A percentile compares a stretch with the other conserved stretches of the same genome.
phyloP scores from a whole-genome alignment of 73 alveolate species.

The Durusdinium trenchii region DNA sequence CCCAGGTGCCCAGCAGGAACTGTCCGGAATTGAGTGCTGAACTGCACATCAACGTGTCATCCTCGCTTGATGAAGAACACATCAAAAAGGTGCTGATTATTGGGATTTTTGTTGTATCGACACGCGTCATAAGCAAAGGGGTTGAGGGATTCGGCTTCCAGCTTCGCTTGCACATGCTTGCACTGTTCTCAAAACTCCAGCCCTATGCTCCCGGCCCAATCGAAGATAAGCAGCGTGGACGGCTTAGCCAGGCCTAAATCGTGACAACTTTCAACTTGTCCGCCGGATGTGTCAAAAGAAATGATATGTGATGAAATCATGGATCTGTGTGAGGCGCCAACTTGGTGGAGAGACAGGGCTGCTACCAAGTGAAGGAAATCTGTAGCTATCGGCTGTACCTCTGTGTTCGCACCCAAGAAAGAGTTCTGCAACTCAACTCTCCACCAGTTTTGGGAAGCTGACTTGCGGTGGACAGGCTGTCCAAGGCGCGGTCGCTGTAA shows the following conservation, averaged over 20 bases:
- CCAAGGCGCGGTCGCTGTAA: constrained; percentile 46
- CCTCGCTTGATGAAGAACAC: neutral
- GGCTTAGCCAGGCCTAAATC: constrained; percentile 27
- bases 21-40: constrained; percentile 39
- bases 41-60: constrained; percentile 89
- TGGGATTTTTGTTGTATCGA: neutral
- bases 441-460: too few relatives aligned
- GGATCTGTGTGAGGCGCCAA: neutral
- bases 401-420: neutral
- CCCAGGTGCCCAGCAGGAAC: neutral
- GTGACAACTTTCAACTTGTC: neutral
- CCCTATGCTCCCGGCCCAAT: constrained; percentile 53
- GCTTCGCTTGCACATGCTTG: neutral
- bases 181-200: neutral
- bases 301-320: neutral
- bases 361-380: constrained; percentile 38
- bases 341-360: constrained; percentile 56
- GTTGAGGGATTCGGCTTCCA: too few relatives aligned
- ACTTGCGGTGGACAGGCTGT: constrained; percentile 54
- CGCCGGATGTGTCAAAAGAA: neutral
- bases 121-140: too few relatives aligned
- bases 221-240: constrained; percentile 36
- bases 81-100: neutral
- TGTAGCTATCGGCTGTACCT: constrained; percentile 50
- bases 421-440: too few relatives aligned